Base-by-base conservation (phyloP, 805 yeast genomes). In the Brettanomyces anomalus region DNA sequence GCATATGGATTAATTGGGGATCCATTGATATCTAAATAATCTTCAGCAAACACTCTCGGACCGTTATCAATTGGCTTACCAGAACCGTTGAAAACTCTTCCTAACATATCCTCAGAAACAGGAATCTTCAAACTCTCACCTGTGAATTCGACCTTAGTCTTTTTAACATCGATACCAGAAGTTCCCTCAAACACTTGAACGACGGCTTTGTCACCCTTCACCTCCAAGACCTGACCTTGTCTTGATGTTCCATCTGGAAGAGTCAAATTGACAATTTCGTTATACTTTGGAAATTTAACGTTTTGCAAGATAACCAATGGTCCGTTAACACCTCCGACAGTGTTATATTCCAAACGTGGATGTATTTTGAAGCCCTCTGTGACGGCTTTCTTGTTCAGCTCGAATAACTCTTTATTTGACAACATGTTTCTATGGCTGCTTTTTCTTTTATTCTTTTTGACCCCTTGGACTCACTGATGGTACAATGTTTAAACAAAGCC, bases 171-270 rank as follows among this genome's bases (percentile, higher is more conserved):
- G 55, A 93, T 86, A 59, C 98, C 99, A 4, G 96, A 83, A 41
- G 99, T 93, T 60, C 99, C 99, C 71, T 93, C 97, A 62, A 93
- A 93, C 40, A 93, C 99, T 75, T 93, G 99, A 42, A 93, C 99
- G 65, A 93, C 79, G 43, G 99, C 99, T 62, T 93, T 83, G 57
- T 85, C 79, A 49, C 98, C 98, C 68, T 94, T 83, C 46, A 94
- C 97, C 70, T 93, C 99, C 60, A 93, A 76, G 19, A 93, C 99
- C 68, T 93, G 97, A 59, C 99, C 99, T 46, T 95, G 95, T 68
- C 98, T 85, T 40, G 72, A 69, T 17, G 93, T 67, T 10, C 99
- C 98, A 63, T 94, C 98, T 39, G 98, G 98, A 47, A 93, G 74
- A 10, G 98, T 94, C 59, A 93, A 75, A 66, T 89, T 85, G 59